Conservation (phyloP, 2,329 filamentous ascomycete genomes). For the Ophidiomyces ophidiicola region DNA sequence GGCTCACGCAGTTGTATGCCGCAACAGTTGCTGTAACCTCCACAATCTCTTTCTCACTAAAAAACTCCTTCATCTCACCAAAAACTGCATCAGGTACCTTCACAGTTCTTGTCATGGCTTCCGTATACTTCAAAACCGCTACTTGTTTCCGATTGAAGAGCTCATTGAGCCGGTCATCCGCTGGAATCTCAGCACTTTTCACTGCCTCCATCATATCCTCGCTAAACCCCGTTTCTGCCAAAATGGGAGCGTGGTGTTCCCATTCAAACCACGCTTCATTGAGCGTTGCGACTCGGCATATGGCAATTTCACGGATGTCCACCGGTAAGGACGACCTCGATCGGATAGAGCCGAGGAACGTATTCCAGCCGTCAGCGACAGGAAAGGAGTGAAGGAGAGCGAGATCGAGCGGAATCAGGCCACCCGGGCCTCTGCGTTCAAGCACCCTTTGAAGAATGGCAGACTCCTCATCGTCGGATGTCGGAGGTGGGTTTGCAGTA, state of each 20-base stretch:
- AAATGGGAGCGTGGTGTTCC: constrained; percentile 64
- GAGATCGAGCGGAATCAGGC: constrained; percentile 42
- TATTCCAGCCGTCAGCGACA: constrained; percentile 48
- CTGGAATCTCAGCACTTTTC: constrained; percentile 25
- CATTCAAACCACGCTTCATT: constrained; percentile 81
- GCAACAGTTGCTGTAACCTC: constrained; percentile 70
- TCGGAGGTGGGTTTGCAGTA: constrained; percentile 39
- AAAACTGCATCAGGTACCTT: constrained; percentile 59
- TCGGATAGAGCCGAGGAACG: constrained; percentile 45
- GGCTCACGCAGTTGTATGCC: constrained; percentile 73
- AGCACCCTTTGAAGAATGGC: constrained; percentile 41
- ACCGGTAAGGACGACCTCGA: constrained; percentile 40
- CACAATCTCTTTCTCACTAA: constrained; percentile 60
- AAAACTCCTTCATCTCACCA: constrained; percentile 46
- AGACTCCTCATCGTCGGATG: constrained; percentile 37
- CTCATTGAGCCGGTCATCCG: constrained; percentile 20
- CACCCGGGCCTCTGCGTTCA: constrained; percentile 39
- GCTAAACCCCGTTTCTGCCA: constrained; percentile 47
- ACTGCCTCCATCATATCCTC: constrained; percentile 38
- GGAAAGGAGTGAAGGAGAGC: constrained; percentile 44
- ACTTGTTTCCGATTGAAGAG: constrained; percentile 49
- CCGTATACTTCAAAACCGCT: constrained; percentile 60
- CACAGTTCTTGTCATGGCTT: constrained; percentile 71
- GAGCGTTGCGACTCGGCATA: constrained; percentile 66
- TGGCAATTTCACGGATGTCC: constrained; percentile 59